Percentiles rank a stretch among this genome's conserved stretches.
Conservation (phyloP, 805 yeast genomes). For the Pichia membranifaciens region DNA sequence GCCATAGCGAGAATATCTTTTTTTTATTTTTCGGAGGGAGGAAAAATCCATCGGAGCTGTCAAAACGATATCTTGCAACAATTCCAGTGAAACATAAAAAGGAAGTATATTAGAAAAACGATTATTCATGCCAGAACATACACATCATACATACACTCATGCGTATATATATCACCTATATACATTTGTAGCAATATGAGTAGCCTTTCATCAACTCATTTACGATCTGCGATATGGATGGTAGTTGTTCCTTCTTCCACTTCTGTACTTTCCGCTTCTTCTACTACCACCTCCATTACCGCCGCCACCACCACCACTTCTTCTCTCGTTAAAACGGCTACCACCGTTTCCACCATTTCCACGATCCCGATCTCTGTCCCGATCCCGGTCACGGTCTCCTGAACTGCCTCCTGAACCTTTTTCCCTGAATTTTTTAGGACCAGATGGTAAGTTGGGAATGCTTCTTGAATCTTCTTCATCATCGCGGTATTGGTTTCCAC, state of each 20-base stretch:
- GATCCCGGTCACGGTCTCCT: constrained; percentile 6
- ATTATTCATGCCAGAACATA: too few relatives aligned
- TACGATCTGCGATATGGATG: constrained; percentile 29
- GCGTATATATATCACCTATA: too few relatives aligned
- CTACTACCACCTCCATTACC: constrained; percentile 18
- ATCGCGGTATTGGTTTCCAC: constrained; percentile 1
- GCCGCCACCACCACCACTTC: constrained; percentile 14
- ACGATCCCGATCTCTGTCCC: constrained; percentile 16
- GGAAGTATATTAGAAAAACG: too few relatives aligned
- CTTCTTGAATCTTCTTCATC: neutral
- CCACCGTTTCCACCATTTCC: constrained; percentile 18
- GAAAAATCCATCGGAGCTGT: too few relatives aligned
- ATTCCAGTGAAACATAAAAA: too few relatives aligned
- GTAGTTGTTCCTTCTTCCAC: constrained; percentile 24
- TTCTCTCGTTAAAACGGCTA: constrained; percentile 20
- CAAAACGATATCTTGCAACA: too few relatives aligned
- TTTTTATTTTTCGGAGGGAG: too few relatives aligned
- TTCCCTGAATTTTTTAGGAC: constrained; percentile 29
- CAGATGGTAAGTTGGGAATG: constrained; percentile 26
- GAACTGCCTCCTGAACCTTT: constrained; percentile 1
- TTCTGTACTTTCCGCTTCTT: constrained; percentile 22
- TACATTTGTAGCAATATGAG: too few relatives aligned
- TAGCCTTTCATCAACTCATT: too few relatives aligned
- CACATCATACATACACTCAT: too few relatives aligned
- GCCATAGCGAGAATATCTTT: too few relatives aligned